Conservation (phyloP, 345 rosid genomes). For the Mangifera indica region DNA sequence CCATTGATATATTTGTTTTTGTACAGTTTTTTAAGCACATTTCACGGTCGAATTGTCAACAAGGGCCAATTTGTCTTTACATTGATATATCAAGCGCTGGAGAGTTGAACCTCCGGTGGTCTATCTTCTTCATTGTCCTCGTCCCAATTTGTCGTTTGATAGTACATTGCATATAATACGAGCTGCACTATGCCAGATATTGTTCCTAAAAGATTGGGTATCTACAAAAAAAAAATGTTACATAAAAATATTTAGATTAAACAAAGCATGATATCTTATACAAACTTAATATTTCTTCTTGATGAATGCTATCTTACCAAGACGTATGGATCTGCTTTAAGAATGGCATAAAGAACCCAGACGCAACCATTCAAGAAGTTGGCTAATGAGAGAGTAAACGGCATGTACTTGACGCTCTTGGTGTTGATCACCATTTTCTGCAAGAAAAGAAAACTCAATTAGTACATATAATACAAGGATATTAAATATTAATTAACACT, state of each 20-base stretch:
- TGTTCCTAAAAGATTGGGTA: slow-evolving; percentile 57
- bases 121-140: too few relatives aligned
- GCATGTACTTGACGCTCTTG: slow-evolving; percentile 93
- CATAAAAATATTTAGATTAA: too few relatives aligned
- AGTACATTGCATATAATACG: slow-evolving; percentile 39
- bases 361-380: slow-evolving; percentile 47
- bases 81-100: too few relatives aligned
- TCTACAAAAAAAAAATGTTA: slow-evolving; percentile 9
- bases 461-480: too few relatives aligned
- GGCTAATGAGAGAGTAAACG: too few relatives aligned
- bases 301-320: slow-evolving; percentile 32
- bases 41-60: too few relatives aligned
- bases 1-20: too few relatives aligned
- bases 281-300: too few relatives aligned
- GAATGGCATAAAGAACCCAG: slow-evolving; percentile 58
- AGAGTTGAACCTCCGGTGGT: slow-evolving; percentile 30
- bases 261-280: too few relatives aligned
- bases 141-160: slow-evolving; percentile 46
- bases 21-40: too few relatives aligned
- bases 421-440: slow-evolving; percentile 64
- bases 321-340: slow-evolving; percentile 55
- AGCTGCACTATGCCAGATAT: slow-evolving; percentile 55
- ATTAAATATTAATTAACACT: not conserved
- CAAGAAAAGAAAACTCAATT: not conserved
- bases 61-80: too few relatives aligned